Base-by-base conservation (phyloP, 179 eudicot species). In the Spergularia azorica region DNA sequence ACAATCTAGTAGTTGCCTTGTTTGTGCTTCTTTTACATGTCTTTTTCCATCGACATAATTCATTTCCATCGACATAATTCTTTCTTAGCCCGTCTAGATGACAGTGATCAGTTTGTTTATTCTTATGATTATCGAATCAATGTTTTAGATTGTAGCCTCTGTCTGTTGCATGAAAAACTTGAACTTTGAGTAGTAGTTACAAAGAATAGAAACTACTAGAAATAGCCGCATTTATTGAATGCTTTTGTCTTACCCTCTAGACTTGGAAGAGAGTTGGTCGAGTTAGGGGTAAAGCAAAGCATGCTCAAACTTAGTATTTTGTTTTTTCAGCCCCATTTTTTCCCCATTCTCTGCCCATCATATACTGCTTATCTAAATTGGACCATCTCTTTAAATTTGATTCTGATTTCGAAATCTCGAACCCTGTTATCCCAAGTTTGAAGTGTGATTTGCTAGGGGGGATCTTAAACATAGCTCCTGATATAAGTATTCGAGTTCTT, bases 201-300 rank as follows among this genome's bases (percentile, higher is more conserved):
- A 12, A 69, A 12, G 57, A 50, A 39, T 9, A 7, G 60, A 51
- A 70, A 13, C 36, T 26, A 51, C 17, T 15, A 26, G 61, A 70
- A 15, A 26, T 26, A 54, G 73, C 73, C 73, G 73, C 60, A 11
- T 70, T 52, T 13, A 26, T 70, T 70, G 73, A 70, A 70, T 4
- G 20, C 36, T 60, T 43, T 43, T 6, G 48, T 43, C 48, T 60
- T 60, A 70, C n/a, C 32, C 2, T 52, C 57, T 68, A 50, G 39
- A 48, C 58, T 68, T 48, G 57, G 20, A 52, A 70, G 62, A 58
- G 32, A 0, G 32, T 26, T 26, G 32, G 32, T 26, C 32, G 32
- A 21, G 38, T 51, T 50, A 69, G 1, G 15, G 48, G 71, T 67
- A 48, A 67, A 67, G 16, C 71, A 67, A 67, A 67, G 57, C 56